Evolutionary conservation across 2,329 filamentous ascomycete genomes (phyloP).

Genomic region (Hymenoscyphus fructigenus): DNA sequence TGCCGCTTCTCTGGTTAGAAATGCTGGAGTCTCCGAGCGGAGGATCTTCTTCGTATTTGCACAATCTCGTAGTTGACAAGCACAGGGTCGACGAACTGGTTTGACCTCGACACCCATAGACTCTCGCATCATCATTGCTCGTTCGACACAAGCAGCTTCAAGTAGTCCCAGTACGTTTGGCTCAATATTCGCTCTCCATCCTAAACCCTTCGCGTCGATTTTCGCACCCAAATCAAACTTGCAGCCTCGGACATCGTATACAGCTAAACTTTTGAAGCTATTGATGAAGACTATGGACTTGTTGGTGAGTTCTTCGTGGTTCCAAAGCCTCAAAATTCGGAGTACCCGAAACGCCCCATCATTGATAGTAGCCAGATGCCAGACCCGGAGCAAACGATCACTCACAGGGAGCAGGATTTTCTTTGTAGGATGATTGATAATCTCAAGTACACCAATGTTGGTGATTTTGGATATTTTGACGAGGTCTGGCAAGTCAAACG

Average conservation of each 20-base stretch:
- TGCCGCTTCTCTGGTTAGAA: conserved; percentile 17
- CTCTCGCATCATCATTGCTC: conserved; percentile 19
- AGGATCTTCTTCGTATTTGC: conserved; percentile 21
- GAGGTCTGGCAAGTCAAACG: conserved; percentile 29
- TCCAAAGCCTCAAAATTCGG: conserved; percentile 35
- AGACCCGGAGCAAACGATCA: conserved; percentile 36
- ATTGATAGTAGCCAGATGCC: conserved; percentile 30
- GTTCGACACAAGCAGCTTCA: conserved; percentile 27
- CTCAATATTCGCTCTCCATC: conserved; percentile 27
- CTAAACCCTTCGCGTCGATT: conserved; percentile 18
- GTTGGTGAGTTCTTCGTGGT: conserved; percentile 31
- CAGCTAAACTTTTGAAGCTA: conserved; percentile 32
- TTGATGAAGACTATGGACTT: conserved; percentile 34
- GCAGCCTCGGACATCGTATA: conserved; percentile 34
- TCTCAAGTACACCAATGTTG: conserved; percentile 36
- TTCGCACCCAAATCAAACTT: conserved; percentile 17
- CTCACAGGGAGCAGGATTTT: conserved; percentile 17
- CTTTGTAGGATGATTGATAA: conserved; percentile 21
- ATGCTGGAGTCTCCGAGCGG: conserved; percentile 19
- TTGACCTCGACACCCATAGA: conserved; percentile 8
- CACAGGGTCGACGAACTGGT: conserved; percentile 11
- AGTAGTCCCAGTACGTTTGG: conserved; percentile 22
- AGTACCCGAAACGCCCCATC: conserved; percentile 33
- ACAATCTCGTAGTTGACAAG: conserved; percentile 22
- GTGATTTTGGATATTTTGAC: conserved; percentile 34